Evolutionary conservation across 306 rosid species (phyloP).

Genomic region (Cicer chorassanicum): DNA sequence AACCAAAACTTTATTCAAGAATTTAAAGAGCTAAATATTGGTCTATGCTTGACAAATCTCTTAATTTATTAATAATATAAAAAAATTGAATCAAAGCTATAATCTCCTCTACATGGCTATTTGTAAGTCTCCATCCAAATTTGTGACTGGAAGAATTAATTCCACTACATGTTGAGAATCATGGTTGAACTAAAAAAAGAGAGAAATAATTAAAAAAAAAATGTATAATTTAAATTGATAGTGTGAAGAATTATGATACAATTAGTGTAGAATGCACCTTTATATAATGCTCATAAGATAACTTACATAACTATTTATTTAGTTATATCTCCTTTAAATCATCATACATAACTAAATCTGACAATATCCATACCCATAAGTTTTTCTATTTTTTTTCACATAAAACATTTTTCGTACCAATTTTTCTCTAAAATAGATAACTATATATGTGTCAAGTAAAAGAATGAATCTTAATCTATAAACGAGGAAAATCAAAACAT

Average conservation of each 20-base stretch:
- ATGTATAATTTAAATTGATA: no score
- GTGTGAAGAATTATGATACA: no score
- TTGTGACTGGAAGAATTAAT: not conserved
- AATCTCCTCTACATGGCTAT: no score
- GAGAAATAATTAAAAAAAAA: no score
- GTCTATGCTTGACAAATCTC: not conserved
- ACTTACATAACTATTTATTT: no score
- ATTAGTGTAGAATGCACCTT: no score
- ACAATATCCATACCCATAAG: not conserved
- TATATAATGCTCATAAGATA: no score
- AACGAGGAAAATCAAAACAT: conserved; percentile 2
- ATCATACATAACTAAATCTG: no score
- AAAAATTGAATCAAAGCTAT: not conserved
- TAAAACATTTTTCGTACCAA: not conserved
- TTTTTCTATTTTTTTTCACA: not conserved
- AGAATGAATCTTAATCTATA: not conserved
- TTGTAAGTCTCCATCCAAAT: not conserved
- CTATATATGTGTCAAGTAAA: not conserved
- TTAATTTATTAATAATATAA: not conserved
- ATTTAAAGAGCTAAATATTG: not conserved
- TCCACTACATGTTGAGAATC: no score
- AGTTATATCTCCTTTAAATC: no score
- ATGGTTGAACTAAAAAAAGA: no score
- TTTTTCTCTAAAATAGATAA: not conserved
- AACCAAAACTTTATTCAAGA: not conserved